phyloP scores from a whole-genome alignment of 495 filamentous ascomycete species.

The Annulohypoxylon stygium region DNA sequence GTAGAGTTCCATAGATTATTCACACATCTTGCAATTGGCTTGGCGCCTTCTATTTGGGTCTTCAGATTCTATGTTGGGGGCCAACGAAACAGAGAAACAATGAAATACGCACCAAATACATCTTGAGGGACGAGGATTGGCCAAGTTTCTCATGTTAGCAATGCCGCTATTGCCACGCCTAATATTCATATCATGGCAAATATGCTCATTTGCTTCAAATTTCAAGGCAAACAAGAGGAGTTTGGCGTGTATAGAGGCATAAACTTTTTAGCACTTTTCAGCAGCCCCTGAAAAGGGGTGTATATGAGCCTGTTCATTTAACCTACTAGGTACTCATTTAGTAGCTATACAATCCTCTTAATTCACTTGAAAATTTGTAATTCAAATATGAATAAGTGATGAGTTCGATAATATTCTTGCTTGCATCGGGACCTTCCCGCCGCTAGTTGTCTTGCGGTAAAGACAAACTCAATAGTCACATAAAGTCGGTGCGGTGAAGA shows the following conservation, averaged over 20 bases:
- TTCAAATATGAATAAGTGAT: neutral
- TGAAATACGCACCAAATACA: neutral
- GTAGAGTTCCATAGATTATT: neutral
- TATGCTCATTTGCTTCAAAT: neutral
- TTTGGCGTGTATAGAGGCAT: neutral
- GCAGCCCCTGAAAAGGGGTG: neutral
- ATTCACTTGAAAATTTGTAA: neutral
- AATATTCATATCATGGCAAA: neutral
- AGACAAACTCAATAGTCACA: neutral
- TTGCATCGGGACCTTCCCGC: neutral
- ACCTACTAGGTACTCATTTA: neutral
- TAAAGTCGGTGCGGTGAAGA: constrained; percentile 9
- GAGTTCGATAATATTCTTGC: neutral
- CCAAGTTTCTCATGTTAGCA: neutral
- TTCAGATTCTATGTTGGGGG: neutral
- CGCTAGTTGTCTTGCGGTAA: constrained; percentile 1
- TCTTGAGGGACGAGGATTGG: neutral
- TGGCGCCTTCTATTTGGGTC: neutral
- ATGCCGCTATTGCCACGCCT: neutral
- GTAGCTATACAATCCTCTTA: neutral
- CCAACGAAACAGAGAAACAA: neutral
- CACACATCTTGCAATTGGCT: neutral
- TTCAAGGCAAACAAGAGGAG: neutral
- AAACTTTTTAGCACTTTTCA: neutral
- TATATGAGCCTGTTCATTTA: neutral